A percentile compares a stretch with the other conserved stretches of the same genome.
Conservation (phyloP, 345 rosid genomes). For the Syzygium aromaticum region DNA sequence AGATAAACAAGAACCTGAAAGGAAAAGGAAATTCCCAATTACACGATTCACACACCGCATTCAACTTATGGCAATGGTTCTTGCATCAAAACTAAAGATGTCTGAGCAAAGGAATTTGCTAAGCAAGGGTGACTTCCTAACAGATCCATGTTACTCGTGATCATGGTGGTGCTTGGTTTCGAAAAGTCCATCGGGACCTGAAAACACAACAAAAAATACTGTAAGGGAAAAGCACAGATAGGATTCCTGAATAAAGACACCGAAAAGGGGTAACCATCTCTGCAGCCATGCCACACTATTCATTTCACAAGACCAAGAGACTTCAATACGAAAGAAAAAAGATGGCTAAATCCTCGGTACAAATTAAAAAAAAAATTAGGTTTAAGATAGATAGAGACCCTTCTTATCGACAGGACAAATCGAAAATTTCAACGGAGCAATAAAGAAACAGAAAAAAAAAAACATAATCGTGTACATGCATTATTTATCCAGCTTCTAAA, state of each 20-base stretch:
- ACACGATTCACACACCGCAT: not conserved
- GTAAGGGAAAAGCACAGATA: not conserved
- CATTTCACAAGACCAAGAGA: not conserved
- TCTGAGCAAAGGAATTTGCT: not conserved
- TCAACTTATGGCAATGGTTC: not conserved
- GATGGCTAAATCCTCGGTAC: not conserved
- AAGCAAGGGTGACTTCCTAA: not conserved
- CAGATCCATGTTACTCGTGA: not conserved
- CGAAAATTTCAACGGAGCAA: not conserved
- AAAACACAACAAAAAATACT: not conserved
- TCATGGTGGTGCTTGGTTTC: slow-evolving; percentile 57
- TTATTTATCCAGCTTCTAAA: not conserved
- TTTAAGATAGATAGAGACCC: not conserved
- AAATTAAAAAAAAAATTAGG: not conserved
- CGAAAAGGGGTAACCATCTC: not conserved
- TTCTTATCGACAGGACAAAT: not conserved
- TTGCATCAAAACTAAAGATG: not conserved
- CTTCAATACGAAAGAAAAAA: not conserved
- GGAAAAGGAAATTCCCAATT: not conserved
- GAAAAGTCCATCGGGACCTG: slow-evolving; percentile 94
- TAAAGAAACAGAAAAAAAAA: not conserved
- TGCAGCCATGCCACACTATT: not conserved
- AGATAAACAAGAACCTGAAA: not conserved
- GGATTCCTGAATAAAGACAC: not conserved
- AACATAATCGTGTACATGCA: not conserved